Evolutionary conservation across 306 rosid species (phyloP), one percentile per base, ranked within the genome.

Genomic region (Ceratonia siliqua): DNA sequence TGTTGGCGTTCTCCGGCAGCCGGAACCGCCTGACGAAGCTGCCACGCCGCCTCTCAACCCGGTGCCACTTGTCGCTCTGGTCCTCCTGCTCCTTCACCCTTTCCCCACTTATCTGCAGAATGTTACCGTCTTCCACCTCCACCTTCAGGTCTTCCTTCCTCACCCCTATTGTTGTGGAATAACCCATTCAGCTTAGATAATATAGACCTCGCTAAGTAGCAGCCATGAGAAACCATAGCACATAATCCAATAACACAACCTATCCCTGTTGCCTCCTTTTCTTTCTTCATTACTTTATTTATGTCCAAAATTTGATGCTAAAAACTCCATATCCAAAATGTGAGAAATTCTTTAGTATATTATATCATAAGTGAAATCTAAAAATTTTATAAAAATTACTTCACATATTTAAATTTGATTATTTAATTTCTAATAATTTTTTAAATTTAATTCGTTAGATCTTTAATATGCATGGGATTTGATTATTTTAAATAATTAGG

Each of bases 161-260:
- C 79, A 83, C 82, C 55, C 76, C 79, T 83, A 81, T 15, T 3
- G 12, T 75, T 45, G 24, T 61, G 52, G 68, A 62, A 65, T 13
- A 55, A 62, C 5, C 42, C 22, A 6, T 57, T 73, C 8, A 85
- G 63, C 58, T 55, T 79, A 9, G 53, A 50, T 17, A 85, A 63
- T 14, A 88, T 27, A 5, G 15, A 62, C 70, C 74, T 61, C 3
- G 32, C 83, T 22, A 81, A 43, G n/a, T 75, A 65, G 66, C 83
- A 87, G 28, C 76, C 67, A 0, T 79, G 83, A 52, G 87, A 88
- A 15, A 81, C 69, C 22, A 78, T 20, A 2, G 85, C 79, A 62
- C 89, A 78, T 56, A 81, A 49, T 10, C 75, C 86, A 68, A 87
- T 45, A 39, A 43, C 70, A 62, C 89, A 87, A 0, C 84, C 89